A percentile compares a stretch with the other conserved stretches of the same genome.
Evolutionary conservation across 495 filamentous ascomycete species (phyloP).

Genomic region (Talaromyces wortmannii): DNA sequence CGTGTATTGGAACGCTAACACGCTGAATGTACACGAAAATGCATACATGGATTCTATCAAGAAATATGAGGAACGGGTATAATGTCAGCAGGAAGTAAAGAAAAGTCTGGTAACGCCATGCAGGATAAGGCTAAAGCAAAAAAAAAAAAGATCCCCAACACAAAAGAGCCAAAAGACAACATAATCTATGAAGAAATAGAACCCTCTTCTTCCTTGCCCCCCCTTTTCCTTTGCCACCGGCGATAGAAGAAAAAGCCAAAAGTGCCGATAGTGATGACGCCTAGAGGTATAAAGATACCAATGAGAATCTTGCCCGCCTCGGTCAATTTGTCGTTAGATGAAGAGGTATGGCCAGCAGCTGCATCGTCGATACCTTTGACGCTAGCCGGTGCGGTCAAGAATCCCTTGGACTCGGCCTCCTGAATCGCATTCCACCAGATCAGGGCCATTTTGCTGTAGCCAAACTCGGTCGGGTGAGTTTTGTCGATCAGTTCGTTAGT

Average conservation of each 20-base stretch:
- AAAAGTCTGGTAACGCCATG: not conserved
- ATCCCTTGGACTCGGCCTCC: slow-evolving; percentile 14
- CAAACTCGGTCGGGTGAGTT: slow-evolving; percentile 41
- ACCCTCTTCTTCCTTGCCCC: not conserved
- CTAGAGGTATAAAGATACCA: not conserved
- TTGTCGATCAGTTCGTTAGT: slow-evolving; percentile 32
- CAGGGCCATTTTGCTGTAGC: slow-evolving; percentile 48
- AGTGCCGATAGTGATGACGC: not conserved
- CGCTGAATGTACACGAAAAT: no score
- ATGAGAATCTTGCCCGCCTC: not conserved
- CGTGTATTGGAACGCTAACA: no score
- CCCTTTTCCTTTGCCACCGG: not conserved
- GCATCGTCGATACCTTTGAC: not conserved
- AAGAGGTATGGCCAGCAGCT: not conserved
- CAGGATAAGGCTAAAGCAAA: not conserved
- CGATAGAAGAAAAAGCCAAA: not conserved
- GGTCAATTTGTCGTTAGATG: not conserved
- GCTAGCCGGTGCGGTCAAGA: not conserved
- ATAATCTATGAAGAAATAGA: not conserved
- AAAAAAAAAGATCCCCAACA: not conserved
- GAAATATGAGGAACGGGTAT: no score
- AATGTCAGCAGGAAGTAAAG: no score
- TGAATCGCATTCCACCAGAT: slow-evolving; percentile 41
- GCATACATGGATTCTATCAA: no score
- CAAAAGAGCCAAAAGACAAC: not conserved